These are phyloP conservation scores for Jatropha curcas DNA, from an alignment of 345 rosid species.

Conservation along the genomic window DNA sequence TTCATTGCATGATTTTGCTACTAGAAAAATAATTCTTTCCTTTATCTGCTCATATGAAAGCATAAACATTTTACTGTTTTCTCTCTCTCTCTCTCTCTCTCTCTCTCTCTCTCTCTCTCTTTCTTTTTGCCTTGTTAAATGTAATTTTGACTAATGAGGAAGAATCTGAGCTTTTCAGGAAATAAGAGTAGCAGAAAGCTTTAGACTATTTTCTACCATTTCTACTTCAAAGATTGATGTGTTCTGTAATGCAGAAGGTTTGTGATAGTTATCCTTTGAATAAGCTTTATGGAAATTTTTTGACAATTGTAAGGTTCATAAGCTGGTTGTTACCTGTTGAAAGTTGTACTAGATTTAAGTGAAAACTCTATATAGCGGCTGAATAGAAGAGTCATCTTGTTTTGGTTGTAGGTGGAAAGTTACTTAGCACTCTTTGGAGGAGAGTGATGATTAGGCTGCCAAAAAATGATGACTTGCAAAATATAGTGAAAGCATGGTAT, in stretches of 20 bases:
- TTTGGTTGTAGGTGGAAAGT: constrained; percentile 55
- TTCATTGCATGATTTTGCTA: not conserved
- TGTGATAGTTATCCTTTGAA: constrained; percentile 1
- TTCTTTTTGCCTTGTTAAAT: too few relatives aligned
- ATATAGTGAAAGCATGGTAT: constrained; percentile 62
- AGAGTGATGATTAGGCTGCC: constrained; percentile 76
- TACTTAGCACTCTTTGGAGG: constrained; percentile 74
- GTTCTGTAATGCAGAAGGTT: constrained; percentile 53
- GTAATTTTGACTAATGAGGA: not conserved
- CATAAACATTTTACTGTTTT: not conserved
- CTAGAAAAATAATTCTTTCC: not conserved
- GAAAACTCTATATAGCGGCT: not conserved
- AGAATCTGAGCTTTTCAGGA: constrained; percentile 48
- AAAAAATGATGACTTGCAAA: constrained; percentile 55
- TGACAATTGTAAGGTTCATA: not conserved
- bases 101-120: not conserved
- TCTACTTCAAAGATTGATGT: constrained; percentile 60
- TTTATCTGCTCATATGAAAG: not conserved
- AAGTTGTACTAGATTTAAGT: not conserved
- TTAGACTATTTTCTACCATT: constrained; percentile 80
- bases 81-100: not conserved
- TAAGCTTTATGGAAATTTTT: not conserved
- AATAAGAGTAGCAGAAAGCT: constrained; percentile 76
- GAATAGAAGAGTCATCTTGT: not conserved
- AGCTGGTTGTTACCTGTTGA: not conserved